phyloP scores from a whole-genome alignment of 306 rosid genomes.

The Senna tora region DNA sequence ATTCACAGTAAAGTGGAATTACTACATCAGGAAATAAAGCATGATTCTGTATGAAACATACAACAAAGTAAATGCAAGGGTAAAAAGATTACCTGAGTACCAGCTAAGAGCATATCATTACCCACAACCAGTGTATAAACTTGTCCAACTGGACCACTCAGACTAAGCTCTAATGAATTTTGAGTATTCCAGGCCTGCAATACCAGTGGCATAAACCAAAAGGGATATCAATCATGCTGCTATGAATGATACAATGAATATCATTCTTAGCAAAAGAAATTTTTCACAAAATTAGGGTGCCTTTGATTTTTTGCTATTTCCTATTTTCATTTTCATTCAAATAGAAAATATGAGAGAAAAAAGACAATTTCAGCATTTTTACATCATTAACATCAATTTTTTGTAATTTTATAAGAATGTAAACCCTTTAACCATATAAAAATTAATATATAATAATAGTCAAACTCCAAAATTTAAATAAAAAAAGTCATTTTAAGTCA shows the following conservation, averaged over 20 bases:
- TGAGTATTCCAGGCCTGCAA: slow-evolving; percentile 91
- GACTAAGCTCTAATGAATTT: slow-evolving; percentile 67
- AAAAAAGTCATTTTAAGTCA: neutral
- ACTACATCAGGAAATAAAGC: slow-evolving; percentile 18
- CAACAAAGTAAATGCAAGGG: neutral
- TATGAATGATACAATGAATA: slow-evolving; percentile 2
- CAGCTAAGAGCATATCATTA: slow-evolving; percentile 89
- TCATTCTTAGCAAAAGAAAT: neutral
- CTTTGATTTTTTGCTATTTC: no score
- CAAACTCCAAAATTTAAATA: no score
- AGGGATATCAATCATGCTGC: slow-evolving; percentile 20
- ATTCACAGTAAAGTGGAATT: neutral
- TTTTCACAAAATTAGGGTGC: slow-evolving; percentile 12
- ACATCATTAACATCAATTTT: no score
- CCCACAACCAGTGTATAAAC: slow-evolving; percentile 86
- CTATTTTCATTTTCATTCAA: no score
- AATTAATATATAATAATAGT: no score
- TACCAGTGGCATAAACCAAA: slow-evolving; percentile 40
- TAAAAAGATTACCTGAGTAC: slow-evolving; percentile 72
- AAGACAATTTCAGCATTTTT: no score
- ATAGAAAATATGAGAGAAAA: no score
- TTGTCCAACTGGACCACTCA: slow-evolving; percentile 88
- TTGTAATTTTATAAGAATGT: no score
- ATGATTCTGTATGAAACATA: slow-evolving; percentile 26
- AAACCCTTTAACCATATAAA: no score